Evolutionary conservation across 2,329 filamentous ascomycete genomes (phyloP).

Genomic region (Cladophialophora carrionii): DNA sequence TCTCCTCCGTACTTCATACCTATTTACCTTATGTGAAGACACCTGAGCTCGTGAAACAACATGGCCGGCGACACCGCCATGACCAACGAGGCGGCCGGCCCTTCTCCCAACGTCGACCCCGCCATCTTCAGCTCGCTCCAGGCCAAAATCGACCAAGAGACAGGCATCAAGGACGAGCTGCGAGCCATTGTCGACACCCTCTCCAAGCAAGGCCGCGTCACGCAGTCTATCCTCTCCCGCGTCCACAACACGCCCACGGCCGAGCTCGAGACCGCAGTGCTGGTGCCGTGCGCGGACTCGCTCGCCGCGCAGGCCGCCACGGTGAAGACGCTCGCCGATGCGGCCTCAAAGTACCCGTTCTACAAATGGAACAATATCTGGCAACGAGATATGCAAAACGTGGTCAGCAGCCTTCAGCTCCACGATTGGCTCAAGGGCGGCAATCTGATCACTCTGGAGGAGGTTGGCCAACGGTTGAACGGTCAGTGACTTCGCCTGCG

Average conservation of each 20-base stretch:
- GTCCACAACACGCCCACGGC: slow-evolving; percentile 82
- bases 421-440: slow-evolving; percentile 58
- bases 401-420: slow-evolving; percentile 75
- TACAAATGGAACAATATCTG: slow-evolving; percentile 97
- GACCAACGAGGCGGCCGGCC: slow-evolving; percentile 29
- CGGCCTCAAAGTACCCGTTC: slow-evolving; percentile 86
- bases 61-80: slow-evolving; percentile 33
- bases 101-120: slow-evolving; percentile 69
- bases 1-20: background rate
- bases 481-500: slow-evolving; percentile 53
- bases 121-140: slow-evolving; percentile 87
- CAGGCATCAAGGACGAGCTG: slow-evolving; percentile 77
- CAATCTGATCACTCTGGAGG: slow-evolving; percentile 82
- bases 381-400: slow-evolving; percentile 80
- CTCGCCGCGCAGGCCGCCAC: slow-evolving; percentile 74
- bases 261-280: slow-evolving; percentile 66
- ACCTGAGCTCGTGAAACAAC: slow-evolving; percentile 3
- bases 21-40: background rate
- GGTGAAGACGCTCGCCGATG: slow-evolving; percentile 68
- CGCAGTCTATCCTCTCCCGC: slow-evolving; percentile 80
- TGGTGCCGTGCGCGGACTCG: slow-evolving; percentile 68
- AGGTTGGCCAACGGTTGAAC: slow-evolving; percentile 76
- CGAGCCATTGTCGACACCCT: slow-evolving; percentile 78
- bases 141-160: slow-evolving; percentile 85
- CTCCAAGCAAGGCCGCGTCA: slow-evolving; percentile 76